These are phyloP conservation scores for Phaeotremella skinneri DNA, from an alignment of 768 basidiomycete species.

Conservation along the genomic window DNA sequence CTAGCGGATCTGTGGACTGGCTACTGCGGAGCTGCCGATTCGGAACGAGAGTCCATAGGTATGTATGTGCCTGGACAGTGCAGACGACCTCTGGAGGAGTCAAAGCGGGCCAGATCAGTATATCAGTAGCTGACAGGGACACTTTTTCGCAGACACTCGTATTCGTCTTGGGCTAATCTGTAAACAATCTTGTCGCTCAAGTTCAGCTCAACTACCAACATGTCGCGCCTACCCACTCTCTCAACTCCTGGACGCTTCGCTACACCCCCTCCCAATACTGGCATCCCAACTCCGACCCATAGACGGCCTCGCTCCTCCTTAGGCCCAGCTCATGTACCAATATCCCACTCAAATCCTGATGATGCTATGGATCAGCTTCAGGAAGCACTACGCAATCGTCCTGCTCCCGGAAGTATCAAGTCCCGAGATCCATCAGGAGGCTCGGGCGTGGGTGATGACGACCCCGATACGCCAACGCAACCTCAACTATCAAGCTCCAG, in stretches of 20 bases:
- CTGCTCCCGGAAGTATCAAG: conserved; percentile 32
- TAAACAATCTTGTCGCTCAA: too few relatives aligned
- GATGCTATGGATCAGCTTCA: conserved; percentile 37
- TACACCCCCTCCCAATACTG: conserved; percentile 31
- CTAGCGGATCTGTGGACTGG: too few relatives aligned
- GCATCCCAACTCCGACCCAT: conserved; percentile 46
- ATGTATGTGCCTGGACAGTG: too few relatives aligned
- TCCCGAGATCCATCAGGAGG: conserved; percentile 6
- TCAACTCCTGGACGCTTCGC: conserved; percentile 37
- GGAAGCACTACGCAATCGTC: conserved; percentile 36
- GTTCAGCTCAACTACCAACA: conserved; percentile 1
- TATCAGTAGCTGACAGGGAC: too few relatives aligned
- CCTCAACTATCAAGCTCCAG: conserved; percentile 2
- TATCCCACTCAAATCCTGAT: conserved; percentile 14
- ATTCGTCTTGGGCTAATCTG: background rate
- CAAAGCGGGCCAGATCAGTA: too few relatives aligned
- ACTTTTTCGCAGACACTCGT: too few relatives aligned
- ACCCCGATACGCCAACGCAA: conserved; percentile 36
- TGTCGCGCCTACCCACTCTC: conserved; percentile 40
- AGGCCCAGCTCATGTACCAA: conserved; percentile 18
- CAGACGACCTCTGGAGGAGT: too few relatives aligned
- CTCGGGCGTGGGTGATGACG: conserved; percentile 4
- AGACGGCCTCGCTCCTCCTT: conserved; percentile 38
- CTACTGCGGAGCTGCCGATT: too few relatives aligned
- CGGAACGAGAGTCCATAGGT: too few relatives aligned